Percentiles rank a stretch among this genome's conserved stretches.
Conservation (phyloP, 176 grass and related monocot genomes). For the Saccharum spontaneum region DNA sequence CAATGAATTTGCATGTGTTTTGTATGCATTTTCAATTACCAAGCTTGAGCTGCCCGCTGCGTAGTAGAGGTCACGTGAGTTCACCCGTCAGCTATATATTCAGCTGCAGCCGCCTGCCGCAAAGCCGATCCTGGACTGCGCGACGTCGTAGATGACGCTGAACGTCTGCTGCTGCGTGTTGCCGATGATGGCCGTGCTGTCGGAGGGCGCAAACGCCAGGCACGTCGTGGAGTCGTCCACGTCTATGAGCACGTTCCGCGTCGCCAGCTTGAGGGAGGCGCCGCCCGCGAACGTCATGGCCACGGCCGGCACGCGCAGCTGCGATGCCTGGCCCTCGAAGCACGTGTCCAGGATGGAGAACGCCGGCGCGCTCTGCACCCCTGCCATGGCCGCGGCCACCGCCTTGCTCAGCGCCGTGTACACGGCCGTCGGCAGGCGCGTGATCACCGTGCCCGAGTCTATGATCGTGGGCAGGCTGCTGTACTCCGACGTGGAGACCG, state of each 20-base stretch:
- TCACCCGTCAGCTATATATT: conserved; percentile 2
- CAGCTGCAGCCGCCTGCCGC: conserved; percentile 70
- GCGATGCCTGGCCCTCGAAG: conserved; percentile 47
- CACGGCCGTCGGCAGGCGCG: conserved; percentile 62
- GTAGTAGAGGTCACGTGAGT: neutral
- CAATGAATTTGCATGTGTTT: neutral
- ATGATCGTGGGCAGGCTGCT: conserved; percentile 62
- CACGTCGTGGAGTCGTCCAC: conserved; percentile 67
- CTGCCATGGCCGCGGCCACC: conserved; percentile 42
- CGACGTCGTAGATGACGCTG: conserved; percentile 67
- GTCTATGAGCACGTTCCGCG: conserved; percentile 57
- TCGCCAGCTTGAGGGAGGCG: conserved; percentile 41
- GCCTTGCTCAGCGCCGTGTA: conserved; percentile 69
- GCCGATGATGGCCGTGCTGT: conserved; percentile 60
- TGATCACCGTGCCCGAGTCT: conserved; percentile 87
- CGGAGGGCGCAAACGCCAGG: conserved; percentile 66
- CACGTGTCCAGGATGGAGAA: conserved; percentile 76
- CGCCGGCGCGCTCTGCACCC: conserved; percentile 27
- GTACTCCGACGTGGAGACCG: conserved; percentile 53
- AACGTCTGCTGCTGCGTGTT: conserved; percentile 93
- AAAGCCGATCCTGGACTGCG: conserved; percentile 62
- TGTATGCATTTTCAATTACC: conserved; percentile 9
- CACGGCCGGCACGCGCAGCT: conserved; percentile 51
- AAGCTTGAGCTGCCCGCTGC: neutral
- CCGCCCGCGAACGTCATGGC: conserved; percentile 56